Evolutionary conservation across 768 basidiomycete genomes (phyloP), one percentile per base, ranked within the genome.

Genomic region (Rhodocollybia butyracea): DNA sequence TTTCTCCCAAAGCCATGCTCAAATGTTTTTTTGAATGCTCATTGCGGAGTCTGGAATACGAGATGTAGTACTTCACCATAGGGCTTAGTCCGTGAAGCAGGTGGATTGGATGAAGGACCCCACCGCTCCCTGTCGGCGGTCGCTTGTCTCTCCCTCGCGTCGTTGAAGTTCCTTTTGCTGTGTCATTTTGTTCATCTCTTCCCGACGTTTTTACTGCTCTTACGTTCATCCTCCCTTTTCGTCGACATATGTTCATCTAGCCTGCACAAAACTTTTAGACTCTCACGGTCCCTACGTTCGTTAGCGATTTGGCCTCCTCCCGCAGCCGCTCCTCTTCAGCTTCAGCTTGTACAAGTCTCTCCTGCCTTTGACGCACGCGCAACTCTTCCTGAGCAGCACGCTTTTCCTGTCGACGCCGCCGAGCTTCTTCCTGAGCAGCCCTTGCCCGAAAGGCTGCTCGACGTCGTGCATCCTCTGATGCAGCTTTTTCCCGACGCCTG

Each of bases 1-100:
- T 54, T 71, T 76, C 46, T 69, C 68, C 88, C 88, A 89, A 48
- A 80, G 79, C 39, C 73, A 72, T 69, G 72, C 42, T 83, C 83
- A 61, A 83, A 84, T 5, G 85, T 60, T 57, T 75, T 75, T 31
- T 74, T 62, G 36, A 85, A 68, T 4, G 86, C 83, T 51, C 86
- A 83, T 58, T 78, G 62, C 61, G 29, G 61, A 64, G 11, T 51
- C 42, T 27, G 46, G 15, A 31, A 38, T 56, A 3, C 51, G 26
- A 29, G 48, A 15, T 4, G 40, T 6, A 39, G 51, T 22, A 65
- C 61, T 32, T 43, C 51, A 61, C 51, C 24, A 63, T 45, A 41
- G 38, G 59, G 57, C 40, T 40, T 59, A 15, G 61, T 65, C 5
- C 70, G 54, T 5, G 68, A 65, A 69, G 58, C 48, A 27, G 38